These are phyloP conservation scores for Cinnamomum chago DNA, from an alignment of 164 flowering plant genomes.

Conservation along the genomic window DNA sequence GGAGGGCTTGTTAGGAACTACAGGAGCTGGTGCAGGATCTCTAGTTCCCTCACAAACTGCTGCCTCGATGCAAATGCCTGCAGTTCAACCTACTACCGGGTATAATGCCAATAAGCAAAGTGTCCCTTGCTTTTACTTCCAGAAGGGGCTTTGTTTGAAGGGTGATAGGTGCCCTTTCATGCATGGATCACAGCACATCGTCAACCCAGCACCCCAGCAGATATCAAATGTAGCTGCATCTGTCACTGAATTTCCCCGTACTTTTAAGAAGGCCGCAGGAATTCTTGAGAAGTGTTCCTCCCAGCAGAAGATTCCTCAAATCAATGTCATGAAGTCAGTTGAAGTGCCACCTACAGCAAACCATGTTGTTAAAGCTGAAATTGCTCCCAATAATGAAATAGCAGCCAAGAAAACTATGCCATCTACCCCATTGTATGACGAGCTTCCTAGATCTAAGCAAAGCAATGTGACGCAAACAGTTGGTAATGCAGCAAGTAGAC, in stretches of 20 bases:
- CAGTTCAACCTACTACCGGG: constrained; percentile 17
- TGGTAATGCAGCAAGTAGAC: constrained; percentile 33
- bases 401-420: constrained; percentile 16
- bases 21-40: constrained; percentile 26
- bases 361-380: constrained; percentile 21
- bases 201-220: constrained; percentile 29
- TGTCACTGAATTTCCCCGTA: constrained; percentile 26
- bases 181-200: constrained; percentile 36
- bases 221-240: constrained; percentile 20
- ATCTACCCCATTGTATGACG: constrained; percentile 20
- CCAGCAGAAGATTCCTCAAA: constrained; percentile 31
- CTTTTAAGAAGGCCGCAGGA: constrained; percentile 33
- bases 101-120: constrained; percentile 45
- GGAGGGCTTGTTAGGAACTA: constrained; percentile 63
- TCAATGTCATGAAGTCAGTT: constrained; percentile 28
- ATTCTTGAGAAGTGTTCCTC: constrained; percentile 35
- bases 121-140: constrained; percentile 73
- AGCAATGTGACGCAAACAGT: constrained; percentile 18
- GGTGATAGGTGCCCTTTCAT: constrained; percentile 76
- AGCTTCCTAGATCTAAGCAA: constrained; percentile 28
- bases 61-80: constrained; percentile 19
- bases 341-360: constrained; percentile 23
- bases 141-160: constrained; percentile 73
- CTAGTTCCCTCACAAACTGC: constrained; percentile 29
- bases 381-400: constrained; percentile 20